These are phyloP conservation scores for Roridomyces roridus DNA, from an alignment of 768 basidiomycete genomes.

Conservation along the genomic window DNA sequence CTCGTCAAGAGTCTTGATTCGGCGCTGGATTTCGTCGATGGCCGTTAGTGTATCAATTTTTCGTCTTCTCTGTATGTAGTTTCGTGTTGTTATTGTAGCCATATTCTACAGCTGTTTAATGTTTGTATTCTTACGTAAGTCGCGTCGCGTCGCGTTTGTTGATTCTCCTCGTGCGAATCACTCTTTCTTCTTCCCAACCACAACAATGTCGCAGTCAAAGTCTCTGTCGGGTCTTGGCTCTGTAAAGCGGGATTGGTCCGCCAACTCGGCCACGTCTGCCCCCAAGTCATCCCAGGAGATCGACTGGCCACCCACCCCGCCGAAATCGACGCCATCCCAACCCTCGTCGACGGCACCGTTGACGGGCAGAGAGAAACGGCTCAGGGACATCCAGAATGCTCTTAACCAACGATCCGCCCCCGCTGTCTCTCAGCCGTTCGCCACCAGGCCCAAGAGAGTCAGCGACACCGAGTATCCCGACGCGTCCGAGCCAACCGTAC, in stretches of 20 bases:
- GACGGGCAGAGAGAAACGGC: conserved; percentile 44
- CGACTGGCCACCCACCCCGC: conserved; percentile 50
- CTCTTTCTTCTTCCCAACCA: neutral
- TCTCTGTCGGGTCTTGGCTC: conserved; percentile 65
- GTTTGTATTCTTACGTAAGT: no score
- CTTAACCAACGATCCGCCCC: conserved; percentile 38
- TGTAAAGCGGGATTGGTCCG: conserved; percentile 69
- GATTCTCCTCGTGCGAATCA: neutral
- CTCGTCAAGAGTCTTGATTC: conserved; percentile 45
- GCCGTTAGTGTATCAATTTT: conserved; percentile 13
- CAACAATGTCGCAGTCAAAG: conserved; percentile 39
- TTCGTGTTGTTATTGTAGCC: neutral
- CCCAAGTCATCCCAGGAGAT: conserved; percentile 48
- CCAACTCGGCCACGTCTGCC: conserved; percentile 33
- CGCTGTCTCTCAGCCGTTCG: conserved; percentile 33
- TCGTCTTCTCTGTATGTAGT: neutral
- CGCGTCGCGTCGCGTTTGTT: no score
- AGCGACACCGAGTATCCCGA: conserved; percentile 31
- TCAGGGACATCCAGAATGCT: conserved; percentile 66
- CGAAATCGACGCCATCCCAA: conserved; percentile 13
- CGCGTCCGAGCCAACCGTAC: conserved; percentile 27
- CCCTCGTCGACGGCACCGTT: conserved; percentile 28
- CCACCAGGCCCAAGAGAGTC: conserved; percentile 38
- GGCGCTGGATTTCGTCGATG: conserved; percentile 48
- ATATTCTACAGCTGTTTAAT: no score